Percentiles rank a stretch among this genome's conserved stretches.
Conservation (phyloP, 208 protist species). For the Trypanosoma congolense region DNA sequence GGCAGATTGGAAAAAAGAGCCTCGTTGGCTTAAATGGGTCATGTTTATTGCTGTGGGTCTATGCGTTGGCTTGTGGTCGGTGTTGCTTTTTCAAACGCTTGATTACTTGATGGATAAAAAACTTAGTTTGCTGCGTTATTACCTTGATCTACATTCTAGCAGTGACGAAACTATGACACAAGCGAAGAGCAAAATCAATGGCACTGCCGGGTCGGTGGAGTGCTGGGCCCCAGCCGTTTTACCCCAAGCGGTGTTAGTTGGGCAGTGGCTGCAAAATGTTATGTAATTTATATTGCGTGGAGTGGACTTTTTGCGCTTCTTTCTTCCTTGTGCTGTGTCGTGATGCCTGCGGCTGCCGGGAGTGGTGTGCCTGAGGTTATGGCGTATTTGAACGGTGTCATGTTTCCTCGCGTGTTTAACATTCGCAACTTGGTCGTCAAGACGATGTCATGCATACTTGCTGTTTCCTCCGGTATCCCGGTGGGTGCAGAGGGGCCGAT, state of each 20-base stretch:
- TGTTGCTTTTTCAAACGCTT: slow-evolving; percentile 69
- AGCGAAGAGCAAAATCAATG: too few species aligned
- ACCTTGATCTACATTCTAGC: slow-evolving; percentile 15
- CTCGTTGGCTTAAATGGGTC: slow-evolving; percentile 49
- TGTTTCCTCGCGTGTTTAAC: slow-evolving; percentile 80
- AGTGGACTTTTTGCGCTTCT: slow-evolving; percentile 32
- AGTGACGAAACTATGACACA: not conserved
- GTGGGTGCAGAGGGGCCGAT: slow-evolving; percentile 90
- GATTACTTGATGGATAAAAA: slow-evolving; percentile 48
- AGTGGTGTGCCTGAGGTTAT: slow-evolving; percentile 85
- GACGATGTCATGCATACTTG: slow-evolving; percentile 61
- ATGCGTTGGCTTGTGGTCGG: slow-evolving; percentile 50
- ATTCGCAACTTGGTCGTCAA: slow-evolving; percentile 77
- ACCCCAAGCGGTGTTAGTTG: slow-evolving; percentile 22
- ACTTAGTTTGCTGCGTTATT: slow-evolving; percentile 28
- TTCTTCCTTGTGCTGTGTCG: slow-evolving; percentile 70
- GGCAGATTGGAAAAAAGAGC: slow-evolving; percentile 18
- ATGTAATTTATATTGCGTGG: slow-evolving; percentile 35
- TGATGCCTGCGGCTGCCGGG: slow-evolving; percentile 65
- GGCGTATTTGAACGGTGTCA: slow-evolving; percentile 85
- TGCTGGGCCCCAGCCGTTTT: slow-evolving; percentile 1
- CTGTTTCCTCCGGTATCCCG: slow-evolving; percentile 72
- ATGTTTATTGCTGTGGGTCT: slow-evolving; percentile 60
- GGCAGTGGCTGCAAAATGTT: slow-evolving; percentile 27
- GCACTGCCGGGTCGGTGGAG: too few species aligned